Conservation (phyloP, 2,329 filamentous ascomycete species). For the Trichoderma gracile region DNA sequence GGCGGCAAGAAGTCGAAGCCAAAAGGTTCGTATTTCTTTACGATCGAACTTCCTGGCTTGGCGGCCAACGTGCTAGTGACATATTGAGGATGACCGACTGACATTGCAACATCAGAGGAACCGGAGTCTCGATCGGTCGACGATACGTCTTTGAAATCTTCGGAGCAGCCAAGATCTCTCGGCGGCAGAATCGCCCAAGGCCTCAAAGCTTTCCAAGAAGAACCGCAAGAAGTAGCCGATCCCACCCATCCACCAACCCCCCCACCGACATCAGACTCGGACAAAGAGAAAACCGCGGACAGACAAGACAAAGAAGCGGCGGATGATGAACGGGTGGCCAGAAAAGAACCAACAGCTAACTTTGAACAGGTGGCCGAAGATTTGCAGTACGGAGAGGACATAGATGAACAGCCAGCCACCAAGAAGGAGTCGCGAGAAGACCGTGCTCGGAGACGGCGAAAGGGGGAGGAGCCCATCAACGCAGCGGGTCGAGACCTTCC, state of each 20-base stretch:
- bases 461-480: background rate
- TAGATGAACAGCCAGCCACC: background rate
- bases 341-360: conserved; percentile 31
- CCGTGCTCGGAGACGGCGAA: conserved; percentile 1
- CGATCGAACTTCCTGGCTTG: conserved; percentile 6
- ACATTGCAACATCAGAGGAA: conserved; percentile 43
- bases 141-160: conserved; percentile 44
- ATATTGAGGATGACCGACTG: conserved; percentile 55
- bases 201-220: conserved; percentile 57
- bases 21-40: conserved; percentile 41
- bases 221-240: conserved; percentile 43
- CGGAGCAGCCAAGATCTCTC: conserved; percentile 48
- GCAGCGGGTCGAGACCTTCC: conserved; percentile 29
- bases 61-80: conserved; percentile 24
- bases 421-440: conserved; percentile 9
- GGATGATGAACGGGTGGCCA: conserved; percentile 28
- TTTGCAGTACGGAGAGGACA: conserved; percentile 19
- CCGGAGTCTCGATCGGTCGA: conserved; percentile 26
- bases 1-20: conserved; percentile 48
- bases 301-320: conserved; percentile 26
- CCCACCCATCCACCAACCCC: conserved; percentile 43
- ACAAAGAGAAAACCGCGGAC: conserved; percentile 27
- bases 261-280: conserved; percentile 37
- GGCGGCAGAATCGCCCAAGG: conserved; percentile 57
- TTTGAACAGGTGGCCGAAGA: conserved; percentile 35